Evolutionary conservation across 495 filamentous ascomycete species (phyloP).

Genomic region (Hypoxylon rickii): DNA sequence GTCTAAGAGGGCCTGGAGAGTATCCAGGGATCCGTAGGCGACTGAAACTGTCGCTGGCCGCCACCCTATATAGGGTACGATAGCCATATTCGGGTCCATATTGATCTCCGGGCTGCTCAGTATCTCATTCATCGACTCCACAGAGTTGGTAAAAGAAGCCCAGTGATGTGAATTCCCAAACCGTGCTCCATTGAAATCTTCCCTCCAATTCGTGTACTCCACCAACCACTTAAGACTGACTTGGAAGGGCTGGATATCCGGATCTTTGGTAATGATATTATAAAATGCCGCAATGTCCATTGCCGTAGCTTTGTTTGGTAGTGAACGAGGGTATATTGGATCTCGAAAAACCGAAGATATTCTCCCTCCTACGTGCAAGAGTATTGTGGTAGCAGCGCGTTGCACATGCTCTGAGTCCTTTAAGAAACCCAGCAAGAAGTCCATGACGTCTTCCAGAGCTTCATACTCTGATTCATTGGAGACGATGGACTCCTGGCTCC

Average conservation of each 20-base stretch:
- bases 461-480: slow-evolving; percentile 5
- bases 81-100: slow-evolving; percentile 3
- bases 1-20: slow-evolving; percentile 18
- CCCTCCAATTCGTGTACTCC: neutral
- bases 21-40: slow-evolving; percentile 15
- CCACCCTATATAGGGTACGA: slow-evolving; percentile 3
- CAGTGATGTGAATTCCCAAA: slow-evolving; percentile 27
- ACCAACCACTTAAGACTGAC: slow-evolving; percentile 21
- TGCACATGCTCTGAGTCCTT: slow-evolving; percentile 11
- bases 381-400: slow-evolving; percentile 10
- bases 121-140: slow-evolving; percentile 20
- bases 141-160: slow-evolving; percentile 16
- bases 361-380: slow-evolving; percentile 12
- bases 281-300: slow-evolving; percentile 24
- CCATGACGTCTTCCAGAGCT: slow-evolving; percentile 1
- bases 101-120: slow-evolving; percentile 10
- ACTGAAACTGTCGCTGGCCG: slow-evolving; percentile 5
- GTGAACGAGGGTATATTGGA: neutral
- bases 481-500: slow-evolving; percentile 6
- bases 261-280: slow-evolving; percentile 4
- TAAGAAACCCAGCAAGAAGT: slow-evolving; percentile 8
- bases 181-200: neutral
- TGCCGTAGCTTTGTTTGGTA: slow-evolving; percentile 6
- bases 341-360: slow-evolving; percentile 5
- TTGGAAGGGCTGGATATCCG: neutral